phyloP scores from a whole-genome alignment of 805 yeast species.

The Schwanniomyces sp. region DNA sequence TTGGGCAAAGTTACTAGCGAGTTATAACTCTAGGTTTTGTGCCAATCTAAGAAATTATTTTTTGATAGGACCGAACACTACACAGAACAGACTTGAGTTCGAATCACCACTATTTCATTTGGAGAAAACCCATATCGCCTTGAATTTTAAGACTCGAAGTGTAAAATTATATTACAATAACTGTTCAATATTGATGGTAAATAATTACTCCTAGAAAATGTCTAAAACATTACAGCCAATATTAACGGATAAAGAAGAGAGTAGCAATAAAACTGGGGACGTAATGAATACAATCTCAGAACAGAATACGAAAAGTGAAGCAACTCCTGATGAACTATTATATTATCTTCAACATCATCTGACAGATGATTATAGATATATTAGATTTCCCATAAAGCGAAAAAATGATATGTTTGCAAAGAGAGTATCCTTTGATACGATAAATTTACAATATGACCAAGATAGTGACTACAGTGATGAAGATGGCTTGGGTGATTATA shows the following conservation, averaged over 20 bases:
- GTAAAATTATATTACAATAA: too few relatives aligned
- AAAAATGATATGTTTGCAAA: constrained; percentile 16
- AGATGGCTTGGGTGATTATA: constrained; percentile 2
- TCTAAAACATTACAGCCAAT: not conserved
- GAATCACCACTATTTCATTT: not conserved
- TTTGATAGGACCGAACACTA: not conserved
- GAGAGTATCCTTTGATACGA: constrained; percentile 56
- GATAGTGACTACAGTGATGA: constrained; percentile 15
- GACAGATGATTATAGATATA: constrained; percentile 21
- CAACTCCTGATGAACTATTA: constrained; percentile 13
- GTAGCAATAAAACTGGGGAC: not conserved
- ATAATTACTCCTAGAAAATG: not conserved
- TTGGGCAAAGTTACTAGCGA: too few relatives aligned
- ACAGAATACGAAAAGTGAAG: constrained; percentile 3
- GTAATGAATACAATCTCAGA: not conserved
- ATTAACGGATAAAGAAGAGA: not conserved
- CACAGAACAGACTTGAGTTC: not conserved
- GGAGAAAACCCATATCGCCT: not conserved
- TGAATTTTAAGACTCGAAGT: not conserved
- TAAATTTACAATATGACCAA: constrained; percentile 30
- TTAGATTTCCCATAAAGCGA: constrained; percentile 12
- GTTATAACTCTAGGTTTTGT: too few relatives aligned
- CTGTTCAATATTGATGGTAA: not conserved
- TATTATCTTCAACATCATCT: constrained; percentile 14
- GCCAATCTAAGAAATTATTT: not conserved